phyloP scores from a whole-genome alignment of 164 flowering plant genomes.

The Magnolia kwangsiensis region DNA sequence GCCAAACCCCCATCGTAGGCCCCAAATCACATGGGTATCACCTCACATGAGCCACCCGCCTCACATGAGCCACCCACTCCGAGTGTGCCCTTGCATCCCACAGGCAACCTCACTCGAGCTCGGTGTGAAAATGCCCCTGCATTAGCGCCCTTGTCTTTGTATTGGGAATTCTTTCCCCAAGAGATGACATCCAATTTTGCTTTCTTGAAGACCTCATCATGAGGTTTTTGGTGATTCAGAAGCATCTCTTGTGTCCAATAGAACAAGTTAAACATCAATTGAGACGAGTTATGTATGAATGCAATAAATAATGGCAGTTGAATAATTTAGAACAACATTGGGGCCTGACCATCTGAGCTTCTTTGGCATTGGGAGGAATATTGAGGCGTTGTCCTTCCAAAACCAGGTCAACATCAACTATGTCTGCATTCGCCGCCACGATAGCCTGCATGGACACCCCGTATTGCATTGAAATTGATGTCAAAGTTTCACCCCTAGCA shows the following conservation, averaged over 20 bases:
- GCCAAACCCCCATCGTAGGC: too few species aligned
- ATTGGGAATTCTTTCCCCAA: too few species aligned
- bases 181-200: too few species aligned
- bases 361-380: constrained; percentile 26
- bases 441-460: constrained; percentile 33
- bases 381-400: constrained; percentile 32
- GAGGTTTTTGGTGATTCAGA: not conserved
- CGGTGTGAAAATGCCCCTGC: too few species aligned
- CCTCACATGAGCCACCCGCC: too few species aligned
- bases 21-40: too few species aligned
- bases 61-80: too few species aligned
- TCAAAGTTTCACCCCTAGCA: constrained; percentile 44
- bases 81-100: too few species aligned
- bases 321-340: not conserved
- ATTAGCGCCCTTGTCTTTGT: too few species aligned
- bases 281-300: not conserved
- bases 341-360: constrained; percentile 26
- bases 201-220: too few species aligned
- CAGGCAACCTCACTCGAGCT: too few species aligned
- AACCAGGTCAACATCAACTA: constrained; percentile 34
- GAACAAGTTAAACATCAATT: not conserved
- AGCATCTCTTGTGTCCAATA: not conserved
- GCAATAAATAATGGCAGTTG: not conserved
- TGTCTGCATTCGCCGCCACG: constrained; percentile 27
- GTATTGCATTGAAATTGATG: constrained; percentile 36